Evolutionary conservation across 116 monocot genomes (phyloP).

Genomic region (Cymodocea nodosa): DNA sequence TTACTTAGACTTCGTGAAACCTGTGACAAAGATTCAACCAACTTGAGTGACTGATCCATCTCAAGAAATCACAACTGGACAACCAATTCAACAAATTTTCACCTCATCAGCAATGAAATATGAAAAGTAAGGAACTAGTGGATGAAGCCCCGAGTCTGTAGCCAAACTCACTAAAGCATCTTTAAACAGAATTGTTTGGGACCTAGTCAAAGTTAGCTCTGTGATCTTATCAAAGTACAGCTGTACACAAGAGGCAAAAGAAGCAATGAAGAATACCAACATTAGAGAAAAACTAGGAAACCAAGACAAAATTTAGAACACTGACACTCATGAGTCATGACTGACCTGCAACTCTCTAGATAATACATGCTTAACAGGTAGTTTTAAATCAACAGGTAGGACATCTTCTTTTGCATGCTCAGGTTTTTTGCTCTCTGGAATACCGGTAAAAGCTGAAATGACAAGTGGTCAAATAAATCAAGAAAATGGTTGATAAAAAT

Average conservation of each 20-base stretch:
- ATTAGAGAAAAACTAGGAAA: neutral
- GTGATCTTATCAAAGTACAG: slow-evolving; percentile 92
- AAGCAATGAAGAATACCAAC: neutral
- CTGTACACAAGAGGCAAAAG: slow-evolving; percentile 26
- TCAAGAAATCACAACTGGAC: neutral
- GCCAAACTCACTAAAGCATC: slow-evolving; percentile 83
- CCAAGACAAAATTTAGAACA: neutral
- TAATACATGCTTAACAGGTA: slow-evolving; percentile 98
- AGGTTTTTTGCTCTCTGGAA: slow-evolving; percentile 47
- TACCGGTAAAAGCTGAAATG: slow-evolving; percentile 37
- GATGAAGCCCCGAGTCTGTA: slow-evolving; percentile 92
- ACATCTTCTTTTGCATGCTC: slow-evolving; percentile 80
- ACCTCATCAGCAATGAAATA: slow-evolving; percentile 97
- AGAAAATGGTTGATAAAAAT: neutral
- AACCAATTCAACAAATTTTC: slow-evolving; percentile 6
- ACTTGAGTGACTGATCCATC: neutral
- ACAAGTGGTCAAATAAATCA: neutral
- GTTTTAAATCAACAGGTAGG: slow-evolving; percentile 75
- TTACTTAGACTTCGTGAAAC: slow-evolving; percentile 59
- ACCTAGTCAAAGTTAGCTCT: slow-evolving; percentile 54
- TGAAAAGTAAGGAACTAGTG: slow-evolving; percentile 92
- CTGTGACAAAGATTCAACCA: slow-evolving; percentile 18
- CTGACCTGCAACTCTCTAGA: slow-evolving; percentile 87
- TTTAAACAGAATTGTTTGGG: slow-evolving; percentile 71
- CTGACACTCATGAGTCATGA: slow-evolving; percentile 13